Evolutionary conservation across 1,284 basidiomycete species (phyloP).

Genomic region (Bjerkandera adusta): DNA sequence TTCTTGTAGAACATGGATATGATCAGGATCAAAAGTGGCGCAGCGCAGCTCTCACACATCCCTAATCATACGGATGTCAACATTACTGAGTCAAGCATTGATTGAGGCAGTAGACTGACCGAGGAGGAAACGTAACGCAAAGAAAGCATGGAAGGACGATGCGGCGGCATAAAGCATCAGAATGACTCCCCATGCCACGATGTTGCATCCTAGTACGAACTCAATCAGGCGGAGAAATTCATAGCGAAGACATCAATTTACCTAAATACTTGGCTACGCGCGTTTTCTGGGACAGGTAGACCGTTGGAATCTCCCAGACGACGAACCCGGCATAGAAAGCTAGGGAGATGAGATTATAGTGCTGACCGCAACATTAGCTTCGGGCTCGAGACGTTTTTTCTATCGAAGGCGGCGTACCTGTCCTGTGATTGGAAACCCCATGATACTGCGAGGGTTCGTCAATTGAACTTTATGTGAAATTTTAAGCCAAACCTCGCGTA

Average conservation of each 20-base stretch:
- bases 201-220: slow-evolving; percentile 48
- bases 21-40: slow-evolving; percentile 58
- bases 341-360: slow-evolving; percentile 64
- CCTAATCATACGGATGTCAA: slow-evolving; percentile 38
- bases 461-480: neutral
- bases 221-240: neutral
- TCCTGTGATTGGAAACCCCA: slow-evolving; percentile 63
- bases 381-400: neutral
- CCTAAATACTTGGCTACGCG: slow-evolving; percentile 61
- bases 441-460: slow-evolving; percentile 41
- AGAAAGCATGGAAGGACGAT: slow-evolving; percentile 56
- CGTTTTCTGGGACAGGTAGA: slow-evolving; percentile 60
- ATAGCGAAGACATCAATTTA: slow-evolving; percentile 21
- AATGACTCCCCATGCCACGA: slow-evolving; percentile 61
- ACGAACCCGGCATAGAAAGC: slow-evolving; percentile 66
- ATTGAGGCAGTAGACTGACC: slow-evolving; percentile 34
- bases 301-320: slow-evolving; percentile 63
- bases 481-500: slow-evolving; percentile 50
- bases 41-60: slow-evolving; percentile 63
- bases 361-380: slow-evolving; percentile 29
- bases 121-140: slow-evolving; percentile 57
- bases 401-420: slow-evolving; percentile 38
- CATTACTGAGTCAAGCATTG: neutral
- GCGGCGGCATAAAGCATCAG: slow-evolving; percentile 60
- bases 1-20: slow-evolving; percentile 71